These are phyloP conservation scores for Iberis amara DNA, from an alignment of 441 rosid species.

Conservation along the genomic window DNA sequence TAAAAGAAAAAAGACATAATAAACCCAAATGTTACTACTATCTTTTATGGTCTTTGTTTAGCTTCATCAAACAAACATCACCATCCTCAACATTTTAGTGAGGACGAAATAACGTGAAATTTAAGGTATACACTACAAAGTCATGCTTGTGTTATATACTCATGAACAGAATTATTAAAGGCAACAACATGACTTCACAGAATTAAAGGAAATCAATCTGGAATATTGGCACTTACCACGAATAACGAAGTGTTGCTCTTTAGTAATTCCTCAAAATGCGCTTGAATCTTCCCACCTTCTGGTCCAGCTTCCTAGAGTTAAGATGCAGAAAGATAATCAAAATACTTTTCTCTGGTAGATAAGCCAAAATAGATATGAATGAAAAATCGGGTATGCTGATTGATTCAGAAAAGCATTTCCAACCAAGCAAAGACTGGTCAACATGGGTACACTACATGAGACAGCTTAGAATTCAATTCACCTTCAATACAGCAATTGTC, in stretches of 20 bases:
- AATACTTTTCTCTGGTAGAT: neutral
- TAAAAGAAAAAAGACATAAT: neutral
- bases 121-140: slow-evolving; percentile 7
- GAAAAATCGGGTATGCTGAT: slow-evolving; percentile 2
- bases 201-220: neutral
- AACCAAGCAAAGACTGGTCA: neutral
- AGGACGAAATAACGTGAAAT: too few species aligned
- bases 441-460: slow-evolving; percentile 1
- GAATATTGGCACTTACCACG: slow-evolving; percentile 51
- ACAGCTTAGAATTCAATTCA: slow-evolving; percentile 7
- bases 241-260: slow-evolving; percentile 86
- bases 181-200: slow-evolving; percentile 1
- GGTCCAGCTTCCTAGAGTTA: slow-evolving; percentile 82
- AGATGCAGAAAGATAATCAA: slow-evolving; percentile 15
- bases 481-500: slow-evolving; percentile 74
- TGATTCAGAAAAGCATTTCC: slow-evolving; percentile 4
- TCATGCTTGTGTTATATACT: neutral
- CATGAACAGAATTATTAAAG: too few species aligned
- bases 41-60: too few species aligned
- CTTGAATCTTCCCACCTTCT: slow-evolving; percentile 89
- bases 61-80: too few species aligned
- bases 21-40: neutral
- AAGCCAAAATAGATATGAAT: neutral
- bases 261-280: slow-evolving; percentile 85
- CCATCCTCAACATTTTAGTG: too few species aligned